Percentiles rank a stretch among this genome's conserved stretches.
Conservation (phyloP, 352 stramenopile genomes). For the Peronospora belbahrii region DNA sequence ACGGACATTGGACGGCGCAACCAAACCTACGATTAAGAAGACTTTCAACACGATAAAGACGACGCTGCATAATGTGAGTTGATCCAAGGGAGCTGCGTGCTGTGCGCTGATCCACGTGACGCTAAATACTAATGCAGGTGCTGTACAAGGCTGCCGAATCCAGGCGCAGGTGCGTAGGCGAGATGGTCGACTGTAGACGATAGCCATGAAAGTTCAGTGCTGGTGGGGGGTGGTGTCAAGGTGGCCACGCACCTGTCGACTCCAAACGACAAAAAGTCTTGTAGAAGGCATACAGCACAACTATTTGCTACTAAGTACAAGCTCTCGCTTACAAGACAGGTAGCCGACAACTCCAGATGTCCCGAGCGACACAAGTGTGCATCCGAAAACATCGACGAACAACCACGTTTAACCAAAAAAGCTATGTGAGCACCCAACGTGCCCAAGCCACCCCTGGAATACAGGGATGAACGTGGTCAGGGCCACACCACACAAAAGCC, state of each 20-base stretch:
- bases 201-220: slow-evolving; percentile 56
- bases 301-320: slow-evolving; percentile 53
- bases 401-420: slow-evolving; percentile 66
- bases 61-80: slow-evolving; percentile 49
- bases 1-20: slow-evolving; percentile 48
- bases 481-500: slow-evolving; percentile 54
- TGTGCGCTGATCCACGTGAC: too few species aligned
- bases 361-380: slow-evolving; percentile 70
- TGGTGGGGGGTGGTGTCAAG: slow-evolving; percentile 55
- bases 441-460: slow-evolving; percentile 49
- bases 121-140: slow-evolving; percentile 34
- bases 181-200: slow-evolving; percentile 71
- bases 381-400: slow-evolving; percentile 68
- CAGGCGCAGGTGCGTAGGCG: slow-evolving; percentile 62
- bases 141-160: slow-evolving; percentile 47
- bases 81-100: slow-evolving; percentile 60
- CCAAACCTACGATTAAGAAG: slow-evolving; percentile 51
- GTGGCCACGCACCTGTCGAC: slow-evolving; percentile 60
- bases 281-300: slow-evolving; percentile 43
- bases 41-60: slow-evolving; percentile 50
- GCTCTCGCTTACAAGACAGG: slow-evolving; percentile 56
- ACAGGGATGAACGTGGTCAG: slow-evolving; percentile 70
- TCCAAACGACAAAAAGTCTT: slow-evolving; percentile 67
- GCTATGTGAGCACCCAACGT: slow-evolving; percentile 69
- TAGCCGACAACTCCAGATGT: slow-evolving; percentile 51